Base-by-base conservation (phyloP, 1,284 basidiomycete species). In the Caloboletus inedulis region DNA sequence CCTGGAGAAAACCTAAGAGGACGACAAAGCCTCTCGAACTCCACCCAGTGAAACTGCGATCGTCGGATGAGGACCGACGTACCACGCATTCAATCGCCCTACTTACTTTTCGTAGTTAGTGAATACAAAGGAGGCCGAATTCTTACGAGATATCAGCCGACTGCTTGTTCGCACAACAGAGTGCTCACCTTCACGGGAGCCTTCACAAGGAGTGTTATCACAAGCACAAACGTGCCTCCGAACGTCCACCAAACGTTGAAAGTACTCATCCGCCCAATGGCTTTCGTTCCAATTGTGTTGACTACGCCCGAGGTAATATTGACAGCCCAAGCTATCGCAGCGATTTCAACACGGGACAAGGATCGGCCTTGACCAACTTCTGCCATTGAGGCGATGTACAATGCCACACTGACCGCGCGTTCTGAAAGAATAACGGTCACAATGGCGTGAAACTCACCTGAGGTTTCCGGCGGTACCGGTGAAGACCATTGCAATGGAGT, bases 181-280 rank as follows among this genome's bases (percentile, higher is more conserved):
- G 45, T 19, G 40, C 61, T 49, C 47, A 80, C 81, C 71, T 80
- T 81, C 29, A 68, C 69, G 1, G 80, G 80, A 2, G 81, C 74
- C 62, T 80, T 81, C 19, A 80, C 79, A 5, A 83, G 69, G 14
- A 83, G 66, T 1, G 79, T 76, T 48, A 81, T 76, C 18, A 81
- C 78, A 29, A 83, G 72, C 33, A 82, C 76, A 23, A 82, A 67
- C 0, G 81, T 83, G n/a, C 81, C 81, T 31, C 78, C 78, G 2
- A 83, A 68, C 7, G 80, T 84, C 81, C 80, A 82, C 81, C 81
- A 84, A 18, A 83, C 69, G 54, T 78, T 79, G 64, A 81, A 77
- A 23, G 74, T 63, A 57, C 80, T 81, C 77, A 81, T 79, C 4
- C 72, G 69, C 1, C 80, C 79, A 40, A 84, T 79, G 1, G 77